Percentiles rank a stretch among this genome's conserved stretches.
Conservation (phyloP, 2,329 filamentous ascomycete genomes). For the Fusarium anguioides region DNA sequence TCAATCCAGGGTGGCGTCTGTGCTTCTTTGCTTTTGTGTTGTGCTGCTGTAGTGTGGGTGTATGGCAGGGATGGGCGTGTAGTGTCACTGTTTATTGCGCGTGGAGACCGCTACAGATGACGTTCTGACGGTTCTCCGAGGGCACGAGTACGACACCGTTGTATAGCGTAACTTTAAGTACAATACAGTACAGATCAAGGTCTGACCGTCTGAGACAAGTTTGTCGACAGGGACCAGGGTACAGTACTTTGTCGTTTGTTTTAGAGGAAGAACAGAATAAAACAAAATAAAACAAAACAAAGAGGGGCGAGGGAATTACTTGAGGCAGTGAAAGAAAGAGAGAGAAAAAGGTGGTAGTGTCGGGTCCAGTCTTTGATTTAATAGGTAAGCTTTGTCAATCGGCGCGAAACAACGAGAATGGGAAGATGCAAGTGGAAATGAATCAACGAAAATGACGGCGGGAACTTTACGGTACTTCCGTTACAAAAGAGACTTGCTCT, state of each 20-base stretch:
- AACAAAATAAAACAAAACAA: slow-evolving; percentile 20
- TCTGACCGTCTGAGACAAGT: slow-evolving; percentile 20
- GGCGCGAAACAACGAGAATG: slow-evolving; percentile 29
- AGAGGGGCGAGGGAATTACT: slow-evolving; percentile 15
- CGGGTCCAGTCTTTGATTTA: slow-evolving; percentile 25
- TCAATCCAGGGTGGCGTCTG: slow-evolving; percentile 38
- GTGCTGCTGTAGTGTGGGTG: slow-evolving; percentile 35
- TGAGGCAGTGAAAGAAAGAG: background rate
- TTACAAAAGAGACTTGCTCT: background rate
- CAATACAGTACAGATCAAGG: slow-evolving; percentile 25
- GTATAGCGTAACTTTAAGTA: slow-evolving; percentile 4
- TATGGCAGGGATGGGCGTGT: slow-evolving; percentile 26
- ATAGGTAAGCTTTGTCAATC: slow-evolving; percentile 37
- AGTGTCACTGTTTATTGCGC: slow-evolving; percentile 30
- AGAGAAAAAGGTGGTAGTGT: background rate
- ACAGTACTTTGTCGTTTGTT: slow-evolving; percentile 6
- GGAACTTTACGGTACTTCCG: slow-evolving; percentile 9
- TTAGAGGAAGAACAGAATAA: slow-evolving; percentile 8
- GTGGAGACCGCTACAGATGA: slow-evolving; percentile 44
- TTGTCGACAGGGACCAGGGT: slow-evolving; percentile 25
- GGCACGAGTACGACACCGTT: slow-evolving; percentile 23
- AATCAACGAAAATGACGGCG: slow-evolving; percentile 1
- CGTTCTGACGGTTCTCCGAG: slow-evolving; percentile 32
- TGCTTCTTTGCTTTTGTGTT: slow-evolving; percentile 23
- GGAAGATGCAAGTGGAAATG: slow-evolving; percentile 16